Conservation (phyloP, 345 rosid species). For the Tarenaya hassleriana region DNA sequence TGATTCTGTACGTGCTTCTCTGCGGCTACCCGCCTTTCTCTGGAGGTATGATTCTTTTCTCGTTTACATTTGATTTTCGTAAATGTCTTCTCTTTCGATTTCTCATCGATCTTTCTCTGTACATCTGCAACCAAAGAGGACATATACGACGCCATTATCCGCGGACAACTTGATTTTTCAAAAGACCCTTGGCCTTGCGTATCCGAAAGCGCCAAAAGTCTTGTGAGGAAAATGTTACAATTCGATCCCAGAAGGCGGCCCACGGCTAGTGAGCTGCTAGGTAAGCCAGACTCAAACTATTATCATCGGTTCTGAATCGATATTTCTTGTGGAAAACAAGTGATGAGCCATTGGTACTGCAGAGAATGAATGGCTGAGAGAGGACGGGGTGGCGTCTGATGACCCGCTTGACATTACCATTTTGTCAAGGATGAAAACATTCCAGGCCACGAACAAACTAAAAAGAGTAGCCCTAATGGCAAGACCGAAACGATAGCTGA, state of each 20-base stretch:
- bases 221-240: constrained; percentile 76
- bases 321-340: too few relatives aligned
- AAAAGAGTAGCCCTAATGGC: constrained; percentile 95
- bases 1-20: constrained; percentile 73
- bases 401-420: constrained; percentile 94
- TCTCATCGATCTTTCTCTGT: constrained; percentile 3
- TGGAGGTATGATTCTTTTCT: constrained; percentile 65
- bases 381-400: constrained; percentile 93
- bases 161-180: constrained; percentile 64
- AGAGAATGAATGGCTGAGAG: constrained; percentile 94
- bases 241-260: constrained; percentile 66
- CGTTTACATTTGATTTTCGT: not conserved
- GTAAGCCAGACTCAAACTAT: constrained; percentile 38
- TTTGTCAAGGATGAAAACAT: constrained; percentile 89
- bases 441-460: constrained; percentile 97
- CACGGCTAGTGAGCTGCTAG: constrained; percentile 66
- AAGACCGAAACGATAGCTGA: constrained; percentile 9
- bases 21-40: constrained; percentile 93
- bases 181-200: constrained; percentile 83
- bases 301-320: too few relatives aligned
- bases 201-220: constrained; percentile 79
- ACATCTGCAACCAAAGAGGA: constrained; percentile 70
- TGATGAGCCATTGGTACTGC: constrained; percentile 15
- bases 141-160: constrained; percentile 68
- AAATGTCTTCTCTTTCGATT: constrained; percentile 3